Conservation (phyloP, 768 basidiomycete genomes). For the Auricularia sp. region DNA sequence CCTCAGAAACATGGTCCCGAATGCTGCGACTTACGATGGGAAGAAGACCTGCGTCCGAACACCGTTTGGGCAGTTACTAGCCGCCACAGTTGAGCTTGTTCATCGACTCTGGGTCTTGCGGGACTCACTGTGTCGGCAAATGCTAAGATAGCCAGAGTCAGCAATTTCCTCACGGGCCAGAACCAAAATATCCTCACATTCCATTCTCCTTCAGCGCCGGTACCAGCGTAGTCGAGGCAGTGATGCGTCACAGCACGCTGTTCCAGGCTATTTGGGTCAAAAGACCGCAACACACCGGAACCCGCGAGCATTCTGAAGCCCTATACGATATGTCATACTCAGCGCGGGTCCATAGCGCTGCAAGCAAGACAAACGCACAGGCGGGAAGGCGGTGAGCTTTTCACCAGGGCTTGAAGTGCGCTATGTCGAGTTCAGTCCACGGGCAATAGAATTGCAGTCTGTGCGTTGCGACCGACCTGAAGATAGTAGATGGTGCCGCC, state of each 20-base stretch:
- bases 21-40: constrained; percentile 1
- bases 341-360: not conserved
- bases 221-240: constrained; percentile 2
- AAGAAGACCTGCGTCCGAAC: constrained; percentile 12
- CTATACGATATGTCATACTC: not conserved
- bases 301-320: constrained; percentile 13
- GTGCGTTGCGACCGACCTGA: not conserved
- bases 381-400: not conserved
- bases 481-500: constrained; percentile 7
- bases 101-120: too few relatives aligned
- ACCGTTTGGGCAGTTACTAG: constrained; percentile 5
- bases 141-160: not conserved
- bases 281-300: constrained; percentile 8
- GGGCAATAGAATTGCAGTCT: too few relatives aligned
- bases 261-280: constrained; percentile 1
- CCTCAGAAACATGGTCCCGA: not conserved
- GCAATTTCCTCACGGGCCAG: not conserved
- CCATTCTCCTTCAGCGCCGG: not conserved
- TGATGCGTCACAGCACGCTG: constrained; percentile 3
- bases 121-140: not conserved
- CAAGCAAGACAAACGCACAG: not conserved
- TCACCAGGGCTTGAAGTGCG: not conserved
- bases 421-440: not conserved
- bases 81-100: too few relatives aligned
- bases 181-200: not conserved